Evolutionary conservation across 2,329 filamentous ascomycete genomes (phyloP), one percentile per base, ranked within the genome.

Genomic region (Pestalotiopsis sp.): DNA sequence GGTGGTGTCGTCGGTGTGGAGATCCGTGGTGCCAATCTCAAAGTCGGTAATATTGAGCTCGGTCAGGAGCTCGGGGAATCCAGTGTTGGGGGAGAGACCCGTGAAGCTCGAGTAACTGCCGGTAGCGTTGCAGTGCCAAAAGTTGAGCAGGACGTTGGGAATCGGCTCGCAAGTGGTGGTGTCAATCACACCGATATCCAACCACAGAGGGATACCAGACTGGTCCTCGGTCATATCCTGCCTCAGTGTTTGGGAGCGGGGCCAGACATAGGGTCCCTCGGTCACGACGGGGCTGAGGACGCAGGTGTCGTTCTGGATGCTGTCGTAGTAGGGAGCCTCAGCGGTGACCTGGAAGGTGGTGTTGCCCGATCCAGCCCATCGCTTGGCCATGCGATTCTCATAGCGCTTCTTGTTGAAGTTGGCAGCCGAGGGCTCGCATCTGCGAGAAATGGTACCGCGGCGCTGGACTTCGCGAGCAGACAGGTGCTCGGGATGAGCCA

Each of bases 121-220:
- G 0, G 81, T 84, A 49, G 81, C 79, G 71, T 85, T 84, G 75
- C 82, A 83, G 49, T 82, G 78, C 83, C 83, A 85, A 58, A 83
- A 80, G 70, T 84, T 83, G 41, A 84, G 76, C 23, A 81, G 70
- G 2, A 82, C 77, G 9, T 78, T 75, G 2, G 76, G 75, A 2
- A 66, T 25, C 2, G 82, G 79, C 59, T 77, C 74, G 75, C 83
- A 85, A 39, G 81, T 84, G 62, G 80, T 79, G 67, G 84, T 78
- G 69, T 85, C 82, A 66, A 85, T 79, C 71, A 83, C 83, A 56
- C 83, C 81, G 5, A 84, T 70, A 68, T 85, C 83, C 9, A 85
- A 71, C 70, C 79, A 78, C 63, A 83, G 64, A 5, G 82, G 80
- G 9, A 85, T 76, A n/a, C 83, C 83, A 0, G 78, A 74, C 6